phyloP scores from a whole-genome alignment of 2,329 filamentous ascomycete species.

The Thermomyces lanuginosus region DNA sequence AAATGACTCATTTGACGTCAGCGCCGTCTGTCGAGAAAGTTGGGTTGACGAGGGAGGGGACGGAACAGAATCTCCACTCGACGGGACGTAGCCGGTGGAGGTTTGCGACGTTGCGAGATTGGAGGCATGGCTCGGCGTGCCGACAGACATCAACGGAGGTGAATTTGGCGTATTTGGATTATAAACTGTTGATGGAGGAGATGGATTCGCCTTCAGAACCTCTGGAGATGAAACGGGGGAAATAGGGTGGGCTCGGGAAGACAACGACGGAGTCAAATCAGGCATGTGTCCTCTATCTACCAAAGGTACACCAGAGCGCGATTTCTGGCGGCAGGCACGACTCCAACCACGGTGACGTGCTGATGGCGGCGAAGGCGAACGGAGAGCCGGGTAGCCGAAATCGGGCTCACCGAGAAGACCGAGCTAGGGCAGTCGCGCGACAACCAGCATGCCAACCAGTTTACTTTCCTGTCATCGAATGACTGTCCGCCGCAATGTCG shows the following conservation, averaged over 20 bases:
- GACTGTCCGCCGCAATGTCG: too few relatives aligned
- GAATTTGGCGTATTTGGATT: constrained; percentile 26
- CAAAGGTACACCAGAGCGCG: too few relatives aligned
- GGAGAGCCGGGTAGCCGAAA: too few relatives aligned
- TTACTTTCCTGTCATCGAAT: too few relatives aligned
- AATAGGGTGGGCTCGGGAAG: constrained; percentile 23
- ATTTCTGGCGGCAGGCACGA: too few relatives aligned
- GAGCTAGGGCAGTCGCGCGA: too few relatives aligned
- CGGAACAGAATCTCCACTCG: constrained; percentile 24
- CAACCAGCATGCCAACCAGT: too few relatives aligned
- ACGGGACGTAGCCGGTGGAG: constrained; percentile 29
- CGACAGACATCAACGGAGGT: constrained; percentile 35
- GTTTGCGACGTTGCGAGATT: constrained; percentile 29
- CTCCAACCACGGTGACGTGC: too few relatives aligned
- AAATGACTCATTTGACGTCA: constrained; percentile 26
- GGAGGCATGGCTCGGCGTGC: constrained; percentile 33
- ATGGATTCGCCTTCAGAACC: constrained; percentile 22
- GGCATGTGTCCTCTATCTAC: too few relatives aligned
- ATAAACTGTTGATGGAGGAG: constrained; percentile 15
- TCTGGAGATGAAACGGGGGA: constrained; percentile 29
- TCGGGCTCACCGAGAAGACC: too few relatives aligned
- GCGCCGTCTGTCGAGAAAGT: constrained; percentile 28
- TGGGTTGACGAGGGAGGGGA: constrained; percentile 26
- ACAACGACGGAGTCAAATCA: too few relatives aligned
- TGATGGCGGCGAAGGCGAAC: too few relatives aligned